Base-by-base conservation (phyloP, 441 rosid species). In the Jatropha multifida region DNA sequence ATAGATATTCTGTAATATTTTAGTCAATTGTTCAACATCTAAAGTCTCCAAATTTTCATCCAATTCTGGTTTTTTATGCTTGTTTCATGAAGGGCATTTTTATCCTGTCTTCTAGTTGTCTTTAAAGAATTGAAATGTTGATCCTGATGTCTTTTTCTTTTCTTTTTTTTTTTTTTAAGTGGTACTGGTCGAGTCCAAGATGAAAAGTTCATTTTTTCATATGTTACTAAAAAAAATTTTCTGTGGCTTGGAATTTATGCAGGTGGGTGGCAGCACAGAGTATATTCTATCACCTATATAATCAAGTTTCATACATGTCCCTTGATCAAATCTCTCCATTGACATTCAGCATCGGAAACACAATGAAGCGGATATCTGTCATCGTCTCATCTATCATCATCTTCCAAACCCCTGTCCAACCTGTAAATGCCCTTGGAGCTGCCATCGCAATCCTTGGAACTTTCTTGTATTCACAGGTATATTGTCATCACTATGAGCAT, bases 201-300 rank as follows among this genome's bases (percentile, higher is more conserved):
- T 20, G 6, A 26, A 20, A 23, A 27, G 7, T 52, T 52, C 7
- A 52, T 18, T 48, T 13, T 27, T n/a, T 7, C 13, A 38, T 56
- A 63, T 27, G 51, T 65, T n/a, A 12, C 78, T 79, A 38, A 80
- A 13, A 54, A 76, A 76, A 62, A 13, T 32, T 73, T 49, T 73
- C 41, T 80, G 69, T 79, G 82, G 76, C 51, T 81, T 64, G 80
- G 55, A 58, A 79, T 83, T 82, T 68, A 71, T 62, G 49, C 88
- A 94, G 97, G 98, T 94, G 99, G 99, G 90, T 94, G 20, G 96
- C 88, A 41, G 97, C 97, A 0, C 98, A 93, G 60, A 93, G 99
- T 65, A 86, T 94, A 55, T 94, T 94, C 92, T 94, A 94, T 73
- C 99, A 94, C 80, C 83, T 94, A 65, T 94, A 94, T 65, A 94